Percentiles rank a stretch among this genome's conserved stretches.
These are phyloP conservation scores for Fonsecaea pugnacius DNA, from an alignment of 2,329 filamentous ascomycete species.

Conservation along the genomic window DNA sequence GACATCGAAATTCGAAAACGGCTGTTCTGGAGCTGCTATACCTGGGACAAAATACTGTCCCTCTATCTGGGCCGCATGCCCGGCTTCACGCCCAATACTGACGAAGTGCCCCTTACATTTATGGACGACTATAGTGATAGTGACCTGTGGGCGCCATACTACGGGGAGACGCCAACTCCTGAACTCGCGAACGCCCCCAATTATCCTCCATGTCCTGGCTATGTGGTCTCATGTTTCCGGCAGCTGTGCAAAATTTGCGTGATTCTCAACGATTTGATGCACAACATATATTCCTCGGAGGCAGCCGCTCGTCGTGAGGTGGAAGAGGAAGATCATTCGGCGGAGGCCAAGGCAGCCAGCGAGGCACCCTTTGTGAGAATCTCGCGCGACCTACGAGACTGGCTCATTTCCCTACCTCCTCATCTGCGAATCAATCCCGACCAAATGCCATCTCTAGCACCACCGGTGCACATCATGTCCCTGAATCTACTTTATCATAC, in stretches of 20 bases:
- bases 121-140: constrained; percentile 40
- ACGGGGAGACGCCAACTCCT: constrained; percentile 35
- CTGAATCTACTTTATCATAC: constrained; percentile 57
- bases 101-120: constrained; percentile 36
- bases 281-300: constrained; percentile 51
- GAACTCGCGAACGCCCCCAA: constrained; percentile 28
- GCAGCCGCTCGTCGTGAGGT: constrained; percentile 45
- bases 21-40: constrained; percentile 42
- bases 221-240: constrained; percentile 40
- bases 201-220: constrained; percentile 38
- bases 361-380: constrained; percentile 42
- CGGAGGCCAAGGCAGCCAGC: constrained; percentile 26
- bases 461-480: constrained; percentile 54
- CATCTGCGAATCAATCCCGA: constrained; percentile 49
- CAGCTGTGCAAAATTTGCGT: constrained; percentile 49
- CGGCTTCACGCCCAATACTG: constrained; percentile 34
- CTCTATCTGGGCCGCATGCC: constrained; percentile 41
- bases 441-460: constrained; percentile 40
- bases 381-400: constrained; percentile 49
- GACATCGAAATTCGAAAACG: constrained; percentile 41
- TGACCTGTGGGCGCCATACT: constrained; percentile 40
- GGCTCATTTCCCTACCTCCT: constrained; percentile 49
- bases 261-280: constrained; percentile 54
- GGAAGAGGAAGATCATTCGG: constrained; percentile 29
- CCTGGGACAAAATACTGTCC: constrained; percentile 42